Conservation (phyloP, 2,329 filamentous ascomycete genomes). For the Fusarium chaquense region DNA sequence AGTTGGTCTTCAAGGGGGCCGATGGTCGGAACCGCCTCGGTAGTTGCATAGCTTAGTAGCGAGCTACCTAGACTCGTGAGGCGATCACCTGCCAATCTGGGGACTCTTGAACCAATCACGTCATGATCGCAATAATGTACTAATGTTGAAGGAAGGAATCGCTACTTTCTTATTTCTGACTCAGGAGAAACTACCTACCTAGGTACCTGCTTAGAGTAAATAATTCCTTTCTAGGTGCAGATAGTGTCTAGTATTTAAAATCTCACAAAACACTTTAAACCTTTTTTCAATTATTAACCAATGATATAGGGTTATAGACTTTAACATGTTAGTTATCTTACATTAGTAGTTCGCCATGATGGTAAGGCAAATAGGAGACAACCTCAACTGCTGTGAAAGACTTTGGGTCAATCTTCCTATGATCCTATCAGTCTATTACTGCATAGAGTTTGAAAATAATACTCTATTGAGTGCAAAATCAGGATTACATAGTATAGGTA, state of each 20-base stretch:
- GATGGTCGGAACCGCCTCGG: slow-evolving; percentile 38
- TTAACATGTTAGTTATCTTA: not conserved
- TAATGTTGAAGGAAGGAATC: not conserved
- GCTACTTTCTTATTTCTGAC: not conserved
- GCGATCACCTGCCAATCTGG: slow-evolving; percentile 44
- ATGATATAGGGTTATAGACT: not conserved
- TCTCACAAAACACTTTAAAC: not conserved
- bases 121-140: slow-evolving; percentile 1
- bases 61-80: slow-evolving; percentile 36
- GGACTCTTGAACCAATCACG: slow-evolving; percentile 40
- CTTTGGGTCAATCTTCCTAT: not conserved
- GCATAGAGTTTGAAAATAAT: not conserved
- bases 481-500: not conserved
- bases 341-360: not conserved
- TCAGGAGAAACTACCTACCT: not conserved
- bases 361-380: not conserved
- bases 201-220: too few relatives aligned
- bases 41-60: slow-evolving; percentile 35
- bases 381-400: not conserved
- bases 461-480: not conserved
- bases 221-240: not conserved
- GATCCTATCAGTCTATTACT: not conserved
- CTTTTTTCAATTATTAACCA: not conserved
- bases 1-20: slow-evolving; percentile 5
- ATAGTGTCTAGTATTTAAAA: not conserved